phyloP scores from a whole-genome alignment of 371 early-diverging fungal genomes.

The Saksenaea vasiformis region DNA sequence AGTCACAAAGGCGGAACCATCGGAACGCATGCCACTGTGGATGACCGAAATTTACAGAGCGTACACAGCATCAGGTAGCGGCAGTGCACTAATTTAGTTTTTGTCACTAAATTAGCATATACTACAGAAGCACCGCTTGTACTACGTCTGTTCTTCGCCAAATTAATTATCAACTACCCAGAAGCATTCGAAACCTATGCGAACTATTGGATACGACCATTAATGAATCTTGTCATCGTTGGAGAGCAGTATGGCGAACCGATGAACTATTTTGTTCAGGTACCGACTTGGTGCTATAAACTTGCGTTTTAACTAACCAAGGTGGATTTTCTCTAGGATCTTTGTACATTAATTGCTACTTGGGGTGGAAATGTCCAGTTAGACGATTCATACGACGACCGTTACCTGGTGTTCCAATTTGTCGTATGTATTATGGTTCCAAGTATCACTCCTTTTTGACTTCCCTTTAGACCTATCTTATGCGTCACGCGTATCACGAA shows the following conservation, averaged over 20 bases:
- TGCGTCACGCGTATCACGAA: constrained; percentile 50
- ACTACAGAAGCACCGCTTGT: constrained; percentile 46
- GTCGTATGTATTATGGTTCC: constrained; percentile 28
- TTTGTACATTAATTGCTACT: constrained; percentile 55
- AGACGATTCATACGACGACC: constrained; percentile 35
- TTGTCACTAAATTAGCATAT: not conserved
- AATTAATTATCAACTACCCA: constrained; percentile 61
- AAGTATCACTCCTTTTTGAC: not conserved
- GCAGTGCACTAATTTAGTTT: not conserved
- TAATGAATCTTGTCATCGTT: constrained; percentile 56
- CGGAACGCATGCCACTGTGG: constrained; percentile 63
- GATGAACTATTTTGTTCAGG: constrained; percentile 72
- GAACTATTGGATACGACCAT: constrained; percentile 55
- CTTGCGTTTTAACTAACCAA: not conserved
- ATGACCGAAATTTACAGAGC: constrained; percentile 54
- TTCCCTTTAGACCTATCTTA: constrained; percentile 48
- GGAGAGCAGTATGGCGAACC: constrained; percentile 61
- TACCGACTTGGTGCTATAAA: constrained; percentile 8
- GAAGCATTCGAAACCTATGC: constrained; percentile 64
- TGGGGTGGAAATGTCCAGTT: constrained; percentile 54
- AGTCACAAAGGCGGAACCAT: constrained; percentile 34
- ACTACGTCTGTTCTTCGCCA: constrained; percentile 60
- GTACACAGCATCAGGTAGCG: constrained; percentile 35
- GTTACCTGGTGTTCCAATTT: constrained; percentile 34
- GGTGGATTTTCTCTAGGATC: constrained; percentile 37